Percentiles rank a stretch among this genome's conserved stretches.
These are phyloP conservation scores for Coelastrella sp. DNA, from an alignment of 139 green algal species.

Conservation along the genomic window DNA sequence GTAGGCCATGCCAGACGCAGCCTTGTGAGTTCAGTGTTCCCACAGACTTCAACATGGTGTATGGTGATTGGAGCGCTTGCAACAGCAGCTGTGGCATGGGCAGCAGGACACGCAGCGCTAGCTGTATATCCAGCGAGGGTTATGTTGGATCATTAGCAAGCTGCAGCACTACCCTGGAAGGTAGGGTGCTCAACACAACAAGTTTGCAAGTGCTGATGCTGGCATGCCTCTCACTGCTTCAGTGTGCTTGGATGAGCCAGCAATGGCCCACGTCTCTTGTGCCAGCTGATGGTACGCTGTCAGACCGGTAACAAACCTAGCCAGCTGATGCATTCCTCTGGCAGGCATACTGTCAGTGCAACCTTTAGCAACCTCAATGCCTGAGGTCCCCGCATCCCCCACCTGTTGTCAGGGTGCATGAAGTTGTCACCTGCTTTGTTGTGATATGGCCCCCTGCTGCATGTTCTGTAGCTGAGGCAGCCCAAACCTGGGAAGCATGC, in stretches of 20 bases:
- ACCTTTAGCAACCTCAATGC: no score
- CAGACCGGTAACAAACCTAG: not conserved
- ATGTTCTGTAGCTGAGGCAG: not conserved
- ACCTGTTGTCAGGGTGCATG: no score
- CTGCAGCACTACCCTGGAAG: constrained; percentile 10
- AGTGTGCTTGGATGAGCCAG: no score
- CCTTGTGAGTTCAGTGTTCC: constrained; percentile 7
- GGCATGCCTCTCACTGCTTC: no score
- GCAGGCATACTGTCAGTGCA: not conserved
- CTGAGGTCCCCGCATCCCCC: no score
- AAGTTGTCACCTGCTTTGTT: no score
- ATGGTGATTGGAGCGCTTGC: constrained; percentile 19
- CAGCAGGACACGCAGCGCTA: constrained; percentile 20
- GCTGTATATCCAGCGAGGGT: constrained; percentile 21
- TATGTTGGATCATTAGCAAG: constrained; percentile 16
- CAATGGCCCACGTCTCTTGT: no score
- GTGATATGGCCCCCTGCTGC: not conserved
- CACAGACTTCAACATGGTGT: constrained; percentile 1
- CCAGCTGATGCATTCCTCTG: not conserved
- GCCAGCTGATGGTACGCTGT: not conserved
- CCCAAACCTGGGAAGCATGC: constrained; percentile 23
- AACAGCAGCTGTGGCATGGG: constrained; percentile 22
- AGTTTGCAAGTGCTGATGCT: not conserved
- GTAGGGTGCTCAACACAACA: not conserved
- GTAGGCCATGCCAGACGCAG: constrained; percentile 33